Conservation (phyloP, 257 asterid species). For the Solanum sejunctum region DNA sequence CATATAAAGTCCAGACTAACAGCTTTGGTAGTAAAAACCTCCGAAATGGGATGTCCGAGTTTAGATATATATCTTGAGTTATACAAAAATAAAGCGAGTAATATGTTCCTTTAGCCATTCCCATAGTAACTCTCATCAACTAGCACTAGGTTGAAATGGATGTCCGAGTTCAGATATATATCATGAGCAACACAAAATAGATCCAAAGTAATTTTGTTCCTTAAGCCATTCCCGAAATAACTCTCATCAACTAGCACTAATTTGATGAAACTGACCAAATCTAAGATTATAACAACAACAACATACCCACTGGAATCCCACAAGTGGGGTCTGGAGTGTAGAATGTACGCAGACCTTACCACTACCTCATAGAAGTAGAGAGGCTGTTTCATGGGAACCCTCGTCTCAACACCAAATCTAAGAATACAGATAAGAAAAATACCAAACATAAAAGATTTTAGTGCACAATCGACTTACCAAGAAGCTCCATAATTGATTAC, state of each 20-base stretch:
- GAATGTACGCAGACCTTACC: no score
- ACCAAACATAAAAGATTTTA: neutral
- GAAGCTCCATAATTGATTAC: constrained; percentile 87
- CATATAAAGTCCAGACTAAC: neutral
- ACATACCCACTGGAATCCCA: no score
- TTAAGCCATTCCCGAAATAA: neutral
- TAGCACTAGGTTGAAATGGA: neutral
- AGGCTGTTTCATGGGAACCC: no score
- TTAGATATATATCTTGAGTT: neutral
- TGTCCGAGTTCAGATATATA: neutral
- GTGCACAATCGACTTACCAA: constrained; percentile 32
- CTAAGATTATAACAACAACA: neutral
- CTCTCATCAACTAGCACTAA: neutral
- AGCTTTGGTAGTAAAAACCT: no score
- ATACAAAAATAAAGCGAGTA: no score
- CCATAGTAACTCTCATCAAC: no score
- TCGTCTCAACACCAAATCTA: neutral
- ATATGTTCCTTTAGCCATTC: neutral
- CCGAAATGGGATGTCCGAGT: neutral
- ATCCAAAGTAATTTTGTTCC: neutral
- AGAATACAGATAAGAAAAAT: neutral
- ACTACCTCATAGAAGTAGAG: no score
- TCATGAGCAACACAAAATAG: neutral
- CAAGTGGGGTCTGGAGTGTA: no score
- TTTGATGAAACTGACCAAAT: neutral